Percentiles rank a stretch among this genome's conserved stretches.
These are phyloP conservation scores for Leccinellum luteum DNA, from an alignment of 768 basidiomycete species.

Conservation along the genomic window DNA sequence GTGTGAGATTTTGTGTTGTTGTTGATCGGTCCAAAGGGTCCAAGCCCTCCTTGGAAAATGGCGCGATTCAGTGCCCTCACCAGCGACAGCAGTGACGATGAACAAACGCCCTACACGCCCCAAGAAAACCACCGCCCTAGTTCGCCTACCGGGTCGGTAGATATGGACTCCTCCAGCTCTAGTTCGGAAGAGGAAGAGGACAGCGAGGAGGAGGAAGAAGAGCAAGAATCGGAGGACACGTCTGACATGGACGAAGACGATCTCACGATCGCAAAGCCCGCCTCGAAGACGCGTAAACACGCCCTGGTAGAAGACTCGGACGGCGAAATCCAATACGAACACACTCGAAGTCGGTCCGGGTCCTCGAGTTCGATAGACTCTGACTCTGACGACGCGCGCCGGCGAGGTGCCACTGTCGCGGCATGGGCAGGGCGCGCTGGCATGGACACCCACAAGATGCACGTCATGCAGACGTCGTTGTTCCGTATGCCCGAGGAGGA, in stretches of 20 bases:
- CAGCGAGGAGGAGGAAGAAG: constrained; percentile 36
- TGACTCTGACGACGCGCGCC: constrained; percentile 15
- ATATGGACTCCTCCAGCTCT: constrained; percentile 31
- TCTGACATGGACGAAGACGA: constrained; percentile 57
- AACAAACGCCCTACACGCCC: constrained; percentile 36
- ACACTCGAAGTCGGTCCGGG: constrained; percentile 34
- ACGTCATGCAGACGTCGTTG: constrained; percentile 90
- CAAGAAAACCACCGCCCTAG: constrained; percentile 13
- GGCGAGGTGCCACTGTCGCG: constrained; percentile 47
- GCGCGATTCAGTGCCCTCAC: constrained; percentile 66
- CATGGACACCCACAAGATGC: constrained; percentile 84
- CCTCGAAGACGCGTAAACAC: constrained; percentile 34
- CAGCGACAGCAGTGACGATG: constrained; percentile 56
- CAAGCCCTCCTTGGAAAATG: constrained; percentile 39
- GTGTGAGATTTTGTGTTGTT: constrained; percentile 23
- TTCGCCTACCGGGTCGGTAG: constrained; percentile 23
- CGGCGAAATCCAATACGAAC: constrained; percentile 49
- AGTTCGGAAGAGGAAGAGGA: constrained; percentile 32
- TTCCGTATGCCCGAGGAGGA: constrained; percentile 78
- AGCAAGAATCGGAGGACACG: constrained; percentile 36
- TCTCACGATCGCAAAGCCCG: constrained; percentile 27
- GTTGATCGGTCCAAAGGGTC: constrained; percentile 14
- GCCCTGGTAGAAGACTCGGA: constrained; percentile 56
- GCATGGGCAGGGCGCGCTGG: constrained; percentile 74
- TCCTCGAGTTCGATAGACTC: constrained; percentile 28